Base-by-base conservation (phyloP, 768 basidiomycete species). In the Calocybe cyanea region DNA sequence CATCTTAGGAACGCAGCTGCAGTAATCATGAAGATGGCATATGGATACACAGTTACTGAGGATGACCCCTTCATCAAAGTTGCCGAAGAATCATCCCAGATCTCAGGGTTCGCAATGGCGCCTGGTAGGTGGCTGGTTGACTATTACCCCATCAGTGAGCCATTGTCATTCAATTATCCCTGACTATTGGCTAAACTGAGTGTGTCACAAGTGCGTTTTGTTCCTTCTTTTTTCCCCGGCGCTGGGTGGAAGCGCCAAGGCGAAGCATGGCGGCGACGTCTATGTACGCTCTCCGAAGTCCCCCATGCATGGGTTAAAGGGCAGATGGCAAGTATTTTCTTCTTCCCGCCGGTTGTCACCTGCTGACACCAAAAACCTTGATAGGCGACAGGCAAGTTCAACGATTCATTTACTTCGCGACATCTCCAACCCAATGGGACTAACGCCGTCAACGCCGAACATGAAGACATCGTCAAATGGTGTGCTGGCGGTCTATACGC, bases 161-260 rank as follows among this genome's bases (percentile, higher is more conserved):
- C 41, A 3, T 4, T 9, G 14, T 24, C 31, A 39, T 11, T 11
- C 15, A 21, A 23, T 32, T 11, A 8, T 19, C 19, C 19, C 19
- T 28, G 25, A 6, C 11, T 28, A 6, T 28, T 5, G 25, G 38
- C 8, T 19, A 46, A 8, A 39, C 36, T 11, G 7, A 14, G 38
- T 23, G 28, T 28, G 4, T 35, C 18, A 2, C 10, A 24, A 74
- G 71, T 79, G 17, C 74, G 75, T 21, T 70, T 73, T 40, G 46
- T 79, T n/a, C 79, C 79, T 2, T 60, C 66, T 2, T 78, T 63
- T 57, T 55, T 80, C 23, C 79, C 79, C 6, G 74, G 75, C 10
- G 69, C 70, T 5, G 60, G 52, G 0, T 80, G 76, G 64, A 74
- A 73, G 48, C 67, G 70, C 4, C 66, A 73, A 55, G 77, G 72